These are phyloP conservation scores for Ascosphaera acerosa DNA, from an alignment of 2,329 filamentous ascomycete genomes.

Conservation along the genomic window DNA sequence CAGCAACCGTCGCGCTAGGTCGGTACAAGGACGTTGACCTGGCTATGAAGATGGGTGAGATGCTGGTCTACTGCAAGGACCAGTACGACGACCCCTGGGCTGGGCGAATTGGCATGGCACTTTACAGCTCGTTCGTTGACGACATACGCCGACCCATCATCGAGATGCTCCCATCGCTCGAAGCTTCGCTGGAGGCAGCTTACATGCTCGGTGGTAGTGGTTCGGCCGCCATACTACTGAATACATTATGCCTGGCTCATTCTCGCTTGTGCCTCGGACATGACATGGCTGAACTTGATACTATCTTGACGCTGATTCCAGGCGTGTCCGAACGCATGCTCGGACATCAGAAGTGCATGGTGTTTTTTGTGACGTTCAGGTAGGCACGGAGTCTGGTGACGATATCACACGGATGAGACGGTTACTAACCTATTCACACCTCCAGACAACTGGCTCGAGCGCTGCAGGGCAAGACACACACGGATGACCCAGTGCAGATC, in stretches of 20 bases:
- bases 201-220: constrained; percentile 36
- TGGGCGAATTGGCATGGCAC: constrained; percentile 28
- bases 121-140: constrained; percentile 35
- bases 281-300: constrained; percentile 31
- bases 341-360: constrained; percentile 31
- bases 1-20: constrained; percentile 29
- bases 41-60: constrained; percentile 27
- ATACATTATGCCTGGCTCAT: constrained; percentile 32
- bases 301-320: constrained; percentile 29
- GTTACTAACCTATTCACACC: constrained; percentile 1
- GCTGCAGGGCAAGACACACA: constrained; percentile 34
- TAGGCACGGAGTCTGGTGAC: constrained; percentile 8
- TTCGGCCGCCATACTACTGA: constrained; percentile 30
- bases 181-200: constrained; percentile 29
- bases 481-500: constrained; percentile 21
- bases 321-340: constrained; percentile 33
- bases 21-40: constrained; percentile 32
- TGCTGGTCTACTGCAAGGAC: constrained; percentile 27
- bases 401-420: too few species aligned
- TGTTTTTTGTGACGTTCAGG: constrained; percentile 27
- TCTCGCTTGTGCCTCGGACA: constrained; percentile 30
- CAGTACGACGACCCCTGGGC: constrained; percentile 28
- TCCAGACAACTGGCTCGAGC: constrained; percentile 28
- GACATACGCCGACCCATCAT: constrained; percentile 29
- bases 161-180: constrained; percentile 26